These are phyloP conservation scores for Lonicera japonica DNA, from an alignment of 129 eudicot species.

Conservation along the genomic window DNA sequence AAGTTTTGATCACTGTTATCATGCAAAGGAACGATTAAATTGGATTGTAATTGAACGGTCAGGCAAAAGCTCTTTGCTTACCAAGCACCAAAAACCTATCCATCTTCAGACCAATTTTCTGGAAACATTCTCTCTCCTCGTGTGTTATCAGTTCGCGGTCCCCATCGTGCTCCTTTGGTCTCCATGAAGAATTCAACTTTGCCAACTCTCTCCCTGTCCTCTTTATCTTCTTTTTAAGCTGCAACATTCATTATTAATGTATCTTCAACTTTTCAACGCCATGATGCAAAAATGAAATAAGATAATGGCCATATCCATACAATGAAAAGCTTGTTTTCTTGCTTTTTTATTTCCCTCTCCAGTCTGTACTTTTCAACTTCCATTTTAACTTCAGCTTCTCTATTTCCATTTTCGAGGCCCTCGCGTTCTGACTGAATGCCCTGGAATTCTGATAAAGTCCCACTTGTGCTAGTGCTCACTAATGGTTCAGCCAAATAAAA, in stretches of 20 bases:
- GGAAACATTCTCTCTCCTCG: conserved; percentile 77
- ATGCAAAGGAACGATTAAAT: not conserved
- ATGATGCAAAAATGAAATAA: conserved; percentile 1
- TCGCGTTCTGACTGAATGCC: conserved; percentile 37
- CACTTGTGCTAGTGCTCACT: conserved; percentile 32
- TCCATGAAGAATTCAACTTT: conserved; percentile 47
- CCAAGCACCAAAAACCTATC: conserved; percentile 80
- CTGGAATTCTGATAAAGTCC: conserved; percentile 70
- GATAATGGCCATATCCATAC: conserved; percentile 29
- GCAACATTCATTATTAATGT: conserved; percentile 14
- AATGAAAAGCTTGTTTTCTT: conserved; percentile 54
- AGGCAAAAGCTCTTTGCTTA: conserved; percentile 29
- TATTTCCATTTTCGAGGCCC: conserved; percentile 19
- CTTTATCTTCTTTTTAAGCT: conserved; percentile 78
- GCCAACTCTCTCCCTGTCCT: conserved; percentile 43
- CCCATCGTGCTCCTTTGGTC: conserved; percentile 45
- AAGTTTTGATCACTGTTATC: too few species aligned
- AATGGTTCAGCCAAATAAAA: conserved; percentile 33
- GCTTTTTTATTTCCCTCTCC: conserved; percentile 57
- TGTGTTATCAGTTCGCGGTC: conserved; percentile 71
- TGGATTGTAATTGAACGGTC: too few species aligned
- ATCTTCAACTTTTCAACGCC: not conserved
- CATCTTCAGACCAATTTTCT: conserved; percentile 67
- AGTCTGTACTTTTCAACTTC: conserved; percentile 53
- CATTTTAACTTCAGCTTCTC: conserved; percentile 38